Evolutionary conservation across 306 rosid species (phyloP), one percentile per base, ranked within the genome.

Genomic region (Cucurbita maxima): DNA sequence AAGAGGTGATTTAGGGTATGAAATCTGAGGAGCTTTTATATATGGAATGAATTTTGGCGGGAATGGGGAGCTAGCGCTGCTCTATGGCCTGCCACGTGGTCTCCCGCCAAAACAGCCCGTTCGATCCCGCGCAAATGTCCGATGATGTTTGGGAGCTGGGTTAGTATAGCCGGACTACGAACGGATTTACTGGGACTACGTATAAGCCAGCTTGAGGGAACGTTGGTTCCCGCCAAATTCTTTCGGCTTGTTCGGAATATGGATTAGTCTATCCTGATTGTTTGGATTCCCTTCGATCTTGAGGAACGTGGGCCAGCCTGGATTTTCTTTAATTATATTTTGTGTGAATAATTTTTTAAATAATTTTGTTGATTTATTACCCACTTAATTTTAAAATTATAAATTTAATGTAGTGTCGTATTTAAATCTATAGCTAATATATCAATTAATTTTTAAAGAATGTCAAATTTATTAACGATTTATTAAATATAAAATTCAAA

Each of bases 81-180:
- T 75, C 57, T 67, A 69, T 10, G 41, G 10, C 30, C 11, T 76
- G 85, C 71, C 64, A 66, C 88, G 85, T 88, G 64, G 81, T 7
- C 80, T 86, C 95, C 89, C 92, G 90, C 92, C 85, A 84, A 82
- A 82, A 20, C n/a, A 76, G 58, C 4, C 76, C 92, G 90, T 92
- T 92, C 38, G 72, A 52, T 86, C 85, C 86, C 92, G 82, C 89
- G 44, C 51, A 52, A 52, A 66, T 1, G 30, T 43, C 1, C 0
- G 36, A 41, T 14, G 0, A 1, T 51, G 81, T 79, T 71, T 80
- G 76, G 76, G 8, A 38, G 7, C 1, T 4, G 44, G 37, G 16
- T 5, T 62, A 43, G 62, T 22, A 8, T 72, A 50, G 16, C 18
- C 66, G 11, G 52, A 16, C 9, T 54, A 10, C 25, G 58, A n/a